Evolutionary conservation across 169 alveolate species (phyloP).

Genomic region (Babesia gibsoni): DNA sequence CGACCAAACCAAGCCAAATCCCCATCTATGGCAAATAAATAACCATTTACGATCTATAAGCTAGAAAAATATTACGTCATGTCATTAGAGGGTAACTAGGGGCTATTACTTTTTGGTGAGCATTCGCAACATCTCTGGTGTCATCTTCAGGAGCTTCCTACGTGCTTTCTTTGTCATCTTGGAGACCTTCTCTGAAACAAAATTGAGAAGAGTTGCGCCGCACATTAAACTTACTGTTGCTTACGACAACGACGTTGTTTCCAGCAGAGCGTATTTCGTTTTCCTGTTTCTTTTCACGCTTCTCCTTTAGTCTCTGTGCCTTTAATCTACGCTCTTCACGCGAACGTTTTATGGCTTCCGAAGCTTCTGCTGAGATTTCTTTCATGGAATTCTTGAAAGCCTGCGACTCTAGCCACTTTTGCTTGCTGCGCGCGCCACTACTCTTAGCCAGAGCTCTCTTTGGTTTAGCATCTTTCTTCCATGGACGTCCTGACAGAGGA

Average conservation of each 20-base stretch:
- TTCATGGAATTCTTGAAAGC: slow-evolving; percentile 33
- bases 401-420: slow-evolving; percentile 54
- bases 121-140: slow-evolving; percentile 55
- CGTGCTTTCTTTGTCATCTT: slow-evolving; percentile 65
- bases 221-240: slow-evolving; percentile 28
- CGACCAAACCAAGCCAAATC: too few relatives aligned
- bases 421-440: slow-evolving; percentile 15
- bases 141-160: slow-evolving; percentile 47
- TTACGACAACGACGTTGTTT: slow-evolving; percentile 45
- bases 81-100: too few relatives aligned
- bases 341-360: slow-evolving; percentile 22
- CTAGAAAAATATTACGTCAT: too few relatives aligned
- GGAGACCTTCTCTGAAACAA: slow-evolving; percentile 43
- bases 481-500: slow-evolving; percentile 60
- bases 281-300: slow-evolving; percentile 41
- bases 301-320: slow-evolving; percentile 6
- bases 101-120: slow-evolving; percentile 22
- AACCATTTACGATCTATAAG: too few relatives aligned
- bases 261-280: slow-evolving; percentile 65
- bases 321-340: slow-evolving; percentile 23
- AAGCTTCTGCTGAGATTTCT: slow-evolving; percentile 41
- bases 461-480: slow-evolving; percentile 57
- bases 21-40: too few relatives aligned
- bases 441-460: slow-evolving; percentile 26
- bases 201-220: background rate